Percentiles rank a stretch among this genome's conserved stretches.
These are phyloP conservation scores for Pestalotiopsis sp. DNA, from an alignment of 2,329 filamentous ascomycete species.

Conservation along the genomic window DNA sequence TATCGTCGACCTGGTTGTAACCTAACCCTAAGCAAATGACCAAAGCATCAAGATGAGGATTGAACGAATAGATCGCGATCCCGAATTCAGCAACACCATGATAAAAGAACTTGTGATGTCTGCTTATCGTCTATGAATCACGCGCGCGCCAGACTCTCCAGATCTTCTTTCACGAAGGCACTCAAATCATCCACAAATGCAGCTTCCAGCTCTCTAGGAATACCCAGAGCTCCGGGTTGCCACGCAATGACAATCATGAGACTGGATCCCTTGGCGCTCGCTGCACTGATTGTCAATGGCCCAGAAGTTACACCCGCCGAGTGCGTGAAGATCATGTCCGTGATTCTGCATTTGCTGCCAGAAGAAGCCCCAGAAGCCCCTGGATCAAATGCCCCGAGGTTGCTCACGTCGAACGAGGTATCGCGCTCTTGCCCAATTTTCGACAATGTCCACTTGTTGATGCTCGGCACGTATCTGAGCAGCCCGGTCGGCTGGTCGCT, in stretches of 20 bases:
- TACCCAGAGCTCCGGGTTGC: neutral
- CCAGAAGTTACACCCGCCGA: neutral
- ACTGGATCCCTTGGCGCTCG: neutral
- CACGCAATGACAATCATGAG: neutral
- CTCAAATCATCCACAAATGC: neutral
- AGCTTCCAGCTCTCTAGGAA: neutral
- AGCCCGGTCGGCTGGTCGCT: constrained; percentile 2
- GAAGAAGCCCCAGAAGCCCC: neutral
- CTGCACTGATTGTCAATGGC: neutral
- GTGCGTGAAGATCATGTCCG: constrained; percentile 2
- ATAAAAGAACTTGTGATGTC: neutral
- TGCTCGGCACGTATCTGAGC: constrained; percentile 4
- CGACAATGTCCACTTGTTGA: neutral
- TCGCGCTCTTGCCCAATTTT: constrained; percentile 10
- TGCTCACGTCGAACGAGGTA: constrained; percentile 4
- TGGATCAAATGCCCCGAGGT: neutral
- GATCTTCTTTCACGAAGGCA: neutral
- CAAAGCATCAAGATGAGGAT: no score
- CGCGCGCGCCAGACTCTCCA: neutral
- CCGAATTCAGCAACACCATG: no score
- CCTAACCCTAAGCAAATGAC: no score
- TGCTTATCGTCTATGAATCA: neutral
- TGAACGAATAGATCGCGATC: no score
- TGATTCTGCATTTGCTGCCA: neutral
- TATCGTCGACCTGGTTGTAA: no score